These are phyloP conservation scores for Trichoderma brevicompactum DNA, from an alignment of 2,329 filamentous ascomycete species.

Conservation along the genomic window DNA sequence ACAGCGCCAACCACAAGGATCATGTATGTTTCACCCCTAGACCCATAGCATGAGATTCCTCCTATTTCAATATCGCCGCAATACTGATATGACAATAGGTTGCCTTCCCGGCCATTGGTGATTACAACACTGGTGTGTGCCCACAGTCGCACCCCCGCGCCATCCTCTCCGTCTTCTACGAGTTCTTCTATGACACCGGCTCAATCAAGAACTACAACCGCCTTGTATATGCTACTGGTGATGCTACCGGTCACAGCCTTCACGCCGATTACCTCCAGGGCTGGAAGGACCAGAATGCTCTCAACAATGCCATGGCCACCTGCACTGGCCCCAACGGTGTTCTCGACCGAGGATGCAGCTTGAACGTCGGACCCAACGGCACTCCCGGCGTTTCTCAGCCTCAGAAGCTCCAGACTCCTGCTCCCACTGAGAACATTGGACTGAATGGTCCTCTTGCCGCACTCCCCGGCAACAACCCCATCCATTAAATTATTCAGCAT, in stretches of 20 bases:
- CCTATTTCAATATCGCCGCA: background rate
- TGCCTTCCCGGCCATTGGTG: conserved; percentile 36
- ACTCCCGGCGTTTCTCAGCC: conserved; percentile 31
- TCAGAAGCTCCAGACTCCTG: conserved; percentile 31
- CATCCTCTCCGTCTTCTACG: conserved; percentile 51
- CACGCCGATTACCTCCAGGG: conserved; percentile 41
- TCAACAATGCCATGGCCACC: conserved; percentile 36
- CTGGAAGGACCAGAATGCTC: conserved; percentile 38
- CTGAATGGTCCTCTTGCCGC: conserved; percentile 33
- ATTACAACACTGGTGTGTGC: conserved; percentile 30
- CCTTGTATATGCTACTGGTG: conserved; percentile 37
- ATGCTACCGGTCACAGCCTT: conserved; percentile 38
- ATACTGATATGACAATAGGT: conserved; percentile 31
- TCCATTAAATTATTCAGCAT: conserved; percentile 27
- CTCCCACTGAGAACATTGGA: conserved; percentile 37
- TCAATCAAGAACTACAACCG: conserved; percentile 37
- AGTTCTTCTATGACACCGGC: conserved; percentile 51
- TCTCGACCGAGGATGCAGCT: conserved; percentile 34
- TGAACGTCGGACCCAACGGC: conserved; percentile 36
- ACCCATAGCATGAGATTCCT: too few relatives aligned
- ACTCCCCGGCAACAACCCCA: conserved; percentile 38
- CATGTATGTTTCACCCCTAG: background rate
- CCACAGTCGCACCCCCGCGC: conserved; percentile 46
- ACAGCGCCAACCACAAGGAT: conserved; percentile 58
- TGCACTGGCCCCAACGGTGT: conserved; percentile 37